phyloP scores from a whole-genome alignment of 352 stramenopile species.

The Pythium insidiosum region DNA sequence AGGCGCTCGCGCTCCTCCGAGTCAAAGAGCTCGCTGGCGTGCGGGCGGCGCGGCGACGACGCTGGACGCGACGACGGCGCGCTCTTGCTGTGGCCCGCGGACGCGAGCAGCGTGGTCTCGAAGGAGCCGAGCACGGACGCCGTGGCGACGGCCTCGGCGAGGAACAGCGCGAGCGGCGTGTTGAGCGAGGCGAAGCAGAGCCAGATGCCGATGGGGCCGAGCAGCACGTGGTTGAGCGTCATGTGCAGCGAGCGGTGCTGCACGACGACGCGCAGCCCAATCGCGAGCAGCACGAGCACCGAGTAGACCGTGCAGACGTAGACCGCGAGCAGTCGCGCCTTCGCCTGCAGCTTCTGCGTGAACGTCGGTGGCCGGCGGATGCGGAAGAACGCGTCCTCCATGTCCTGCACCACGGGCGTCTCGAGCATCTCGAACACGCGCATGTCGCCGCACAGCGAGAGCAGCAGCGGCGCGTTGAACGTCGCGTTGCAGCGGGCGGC shows the following conservation, averaged over 20 bases:
- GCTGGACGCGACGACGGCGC: not conserved
- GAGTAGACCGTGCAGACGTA: constrained; percentile 69
- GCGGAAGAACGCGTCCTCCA: constrained; percentile 69
- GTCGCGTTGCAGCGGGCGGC: constrained; percentile 59
- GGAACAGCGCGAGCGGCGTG: constrained; percentile 69
- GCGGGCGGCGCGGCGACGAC: constrained; percentile 4
- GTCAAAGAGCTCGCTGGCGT: constrained; percentile 63
- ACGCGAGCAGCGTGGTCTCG: constrained; percentile 33
- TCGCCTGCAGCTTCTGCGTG: constrained; percentile 70
- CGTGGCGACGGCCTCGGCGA: constrained; percentile 63
- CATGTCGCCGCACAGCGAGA: constrained; percentile 83
- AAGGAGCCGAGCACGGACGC: constrained; percentile 73
- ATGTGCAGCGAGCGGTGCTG: constrained; percentile 63
- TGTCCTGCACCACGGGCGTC: constrained; percentile 72
- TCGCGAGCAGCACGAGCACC: constrained; percentile 53
- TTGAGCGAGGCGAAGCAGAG: constrained; percentile 84
- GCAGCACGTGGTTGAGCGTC: constrained; percentile 59
- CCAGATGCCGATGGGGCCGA: constrained; percentile 70
- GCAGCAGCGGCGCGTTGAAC: constrained; percentile 60
- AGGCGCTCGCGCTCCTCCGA: constrained; percentile 79
- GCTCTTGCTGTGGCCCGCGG: not conserved
- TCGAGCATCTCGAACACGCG: constrained; percentile 81
- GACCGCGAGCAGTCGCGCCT: constrained; percentile 36
- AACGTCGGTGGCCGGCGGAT: constrained; percentile 61
- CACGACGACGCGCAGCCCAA: constrained; percentile 50